These are phyloP conservation scores for Neoboletus magnificus DNA, from an alignment of 768 basidiomycete genomes.

Conservation along the genomic window DNA sequence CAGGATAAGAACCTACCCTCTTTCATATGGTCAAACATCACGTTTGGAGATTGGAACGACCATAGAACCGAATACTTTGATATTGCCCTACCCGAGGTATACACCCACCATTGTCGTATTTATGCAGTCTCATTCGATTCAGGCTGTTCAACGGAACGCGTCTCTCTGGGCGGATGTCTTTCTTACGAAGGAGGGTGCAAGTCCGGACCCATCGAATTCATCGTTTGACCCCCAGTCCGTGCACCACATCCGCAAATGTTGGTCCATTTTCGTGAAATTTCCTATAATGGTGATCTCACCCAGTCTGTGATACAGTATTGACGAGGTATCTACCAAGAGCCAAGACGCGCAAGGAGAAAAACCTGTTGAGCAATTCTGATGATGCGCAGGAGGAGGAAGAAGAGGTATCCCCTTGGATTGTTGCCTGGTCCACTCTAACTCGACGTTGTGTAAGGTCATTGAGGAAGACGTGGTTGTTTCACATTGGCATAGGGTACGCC, in stretches of 20 bases:
- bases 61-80: conserved; percentile 52
- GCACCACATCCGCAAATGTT: conserved; percentile 74
- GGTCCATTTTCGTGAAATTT: conserved; percentile 23
- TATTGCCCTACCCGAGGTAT: conserved; percentile 66
- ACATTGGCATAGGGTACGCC: conserved; percentile 75
- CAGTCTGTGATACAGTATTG: conserved; percentile 50
- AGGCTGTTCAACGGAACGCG: conserved; percentile 78
- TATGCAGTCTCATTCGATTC: conserved; percentile 7
- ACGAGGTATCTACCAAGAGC: conserved; percentile 77
- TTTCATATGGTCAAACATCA: conserved; percentile 76
- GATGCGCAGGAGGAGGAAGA: conserved; percentile 38
- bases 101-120: conserved; percentile 10
- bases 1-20: conserved; percentile 54
- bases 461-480: conserved; percentile 64
- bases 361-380: conserved; percentile 53
- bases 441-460: conserved; percentile 17
- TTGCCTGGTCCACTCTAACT: conserved; percentile 11
- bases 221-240: conserved; percentile 54
- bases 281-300: conserved; percentile 1
- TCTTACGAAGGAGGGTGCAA: conserved; percentile 61
- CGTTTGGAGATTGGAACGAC: conserved; percentile 74
- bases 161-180: conserved; percentile 84
- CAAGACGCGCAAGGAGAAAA: conserved; percentile 80
- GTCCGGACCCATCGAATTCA: conserved; percentile 57
- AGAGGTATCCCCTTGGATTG: conserved; percentile 40